Evolutionary conservation across 306 rosid species (phyloP), one percentile per base, ranked within the genome.

Genomic region (Senna tora): DNA sequence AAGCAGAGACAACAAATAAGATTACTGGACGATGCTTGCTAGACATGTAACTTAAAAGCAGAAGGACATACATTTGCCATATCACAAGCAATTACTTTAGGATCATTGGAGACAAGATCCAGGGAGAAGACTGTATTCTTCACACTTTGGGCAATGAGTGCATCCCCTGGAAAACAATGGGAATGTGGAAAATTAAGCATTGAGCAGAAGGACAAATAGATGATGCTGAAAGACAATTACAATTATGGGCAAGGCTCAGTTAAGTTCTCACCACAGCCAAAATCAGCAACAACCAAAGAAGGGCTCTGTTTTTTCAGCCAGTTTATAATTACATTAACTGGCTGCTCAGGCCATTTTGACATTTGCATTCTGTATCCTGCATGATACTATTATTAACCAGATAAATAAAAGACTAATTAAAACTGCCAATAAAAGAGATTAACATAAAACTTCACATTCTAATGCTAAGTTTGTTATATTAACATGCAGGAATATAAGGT

Each of bases 311-410:
- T 86, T 72, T 80, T 91, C 42, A 94, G 77, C 97, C 97, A 94
- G 68, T 82, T 85, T 61, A 85, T 86, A 70, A 94, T 91, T 52
- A 87, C 89, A 74, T 91, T 78, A 72, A 94, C 91, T 0, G 97
- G 97, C 69, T 79, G 82, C 84, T 94, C 95, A 32, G 99, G 99
- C 96, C 99, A 94, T 68, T 82, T 90, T 0, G 91, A 83, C 99
- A 94, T 89, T 81, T 94, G 97, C 72, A 71, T 87, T 86, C 81
- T 89, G 79, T 94, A 94, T 78, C 99, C 96, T 87, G 90, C 81
- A 82, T 94, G 99, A 84, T 94, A 94, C 98, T 62, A 62, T 39
- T 19, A 7, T 30, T 87, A 84, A 65, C 87, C 76, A 81, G 69
- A 75, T 65, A 85, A 76, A 80, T 57, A 56, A 70, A 71, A 59